phyloP scores from a whole-genome alignment of 2,329 filamentous ascomycete genomes.

The Trichoderma semiorbis region DNA sequence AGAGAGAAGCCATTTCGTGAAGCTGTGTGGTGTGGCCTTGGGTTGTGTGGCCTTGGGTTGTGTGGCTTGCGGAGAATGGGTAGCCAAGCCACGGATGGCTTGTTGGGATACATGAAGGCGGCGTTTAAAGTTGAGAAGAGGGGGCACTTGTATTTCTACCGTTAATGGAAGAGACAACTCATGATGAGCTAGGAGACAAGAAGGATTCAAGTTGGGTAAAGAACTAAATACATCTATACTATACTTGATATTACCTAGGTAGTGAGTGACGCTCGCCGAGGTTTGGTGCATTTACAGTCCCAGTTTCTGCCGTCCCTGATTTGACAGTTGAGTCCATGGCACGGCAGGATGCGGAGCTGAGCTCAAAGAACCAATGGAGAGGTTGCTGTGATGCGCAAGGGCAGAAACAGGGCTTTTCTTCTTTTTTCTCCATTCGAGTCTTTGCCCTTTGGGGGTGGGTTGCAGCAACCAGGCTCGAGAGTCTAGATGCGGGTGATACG shows the following conservation, averaged over 20 bases:
- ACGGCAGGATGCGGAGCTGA: conserved; percentile 16
- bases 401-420: background rate
- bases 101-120: background rate
- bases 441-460: background rate
- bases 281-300: background rate
- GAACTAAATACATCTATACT: background rate
- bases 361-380: background rate
- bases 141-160: background rate
- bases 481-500: conserved; percentile 1
- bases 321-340: background rate
- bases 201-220: background rate
- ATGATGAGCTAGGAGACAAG: background rate
- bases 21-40: background rate
- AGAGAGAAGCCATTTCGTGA: background rate
- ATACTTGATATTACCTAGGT: background rate
- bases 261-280: background rate
- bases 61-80: background rate
- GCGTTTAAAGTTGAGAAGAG: background rate
- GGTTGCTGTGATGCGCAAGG: background rate
- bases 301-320: background rate
- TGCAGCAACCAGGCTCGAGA: too few species aligned
- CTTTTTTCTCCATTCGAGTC: background rate
- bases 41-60: background rate
- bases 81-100: background rate
- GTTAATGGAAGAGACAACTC: too few species aligned